A percentile compares a stretch with the other conserved stretches of the same genome.
These are phyloP conservation scores for Pseudozyma flocculosa DNA, from an alignment of 1,284 basidiomycete genomes.

Conservation along the genomic window DNA sequence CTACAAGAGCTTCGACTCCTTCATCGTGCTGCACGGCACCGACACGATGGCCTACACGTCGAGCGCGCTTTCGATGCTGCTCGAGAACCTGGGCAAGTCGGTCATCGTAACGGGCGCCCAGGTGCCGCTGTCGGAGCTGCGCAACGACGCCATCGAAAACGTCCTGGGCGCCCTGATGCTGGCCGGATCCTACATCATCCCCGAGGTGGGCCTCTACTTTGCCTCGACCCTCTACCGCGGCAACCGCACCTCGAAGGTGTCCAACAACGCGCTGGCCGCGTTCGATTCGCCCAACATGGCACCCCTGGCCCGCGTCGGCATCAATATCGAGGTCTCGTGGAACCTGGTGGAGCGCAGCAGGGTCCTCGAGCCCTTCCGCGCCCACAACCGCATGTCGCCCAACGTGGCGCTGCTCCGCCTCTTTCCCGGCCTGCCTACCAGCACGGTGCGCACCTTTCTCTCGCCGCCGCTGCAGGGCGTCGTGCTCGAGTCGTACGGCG, in stretches of 20 bases:
- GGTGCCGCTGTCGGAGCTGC: constrained; percentile 81
- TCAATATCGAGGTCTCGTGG: constrained; percentile 67
- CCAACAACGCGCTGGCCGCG: constrained; percentile 80
- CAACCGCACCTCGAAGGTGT: constrained; percentile 74
- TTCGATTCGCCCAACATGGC: constrained; percentile 83
- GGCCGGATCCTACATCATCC: constrained; percentile 85
- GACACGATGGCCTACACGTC: constrained; percentile 64
- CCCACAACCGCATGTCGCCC: constrained; percentile 65
- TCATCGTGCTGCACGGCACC: constrained; percentile 80
- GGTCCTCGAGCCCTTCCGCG: constrained; percentile 72
- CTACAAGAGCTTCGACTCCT: constrained; percentile 79
- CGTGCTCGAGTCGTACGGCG: constrained; percentile 84
- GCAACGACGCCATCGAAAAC: constrained; percentile 70
- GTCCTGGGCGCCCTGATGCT: constrained; percentile 78
- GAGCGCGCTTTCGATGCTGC: constrained; percentile 67
- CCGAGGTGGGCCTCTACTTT: constrained; percentile 77
- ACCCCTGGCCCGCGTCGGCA: constrained; percentile 80
- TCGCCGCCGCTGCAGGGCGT: constrained; percentile 60
- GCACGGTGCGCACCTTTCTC: constrained; percentile 48
- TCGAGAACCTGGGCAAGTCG: constrained; percentile 87
- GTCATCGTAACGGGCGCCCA: constrained; percentile 86
- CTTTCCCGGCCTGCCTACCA: constrained; percentile 73
- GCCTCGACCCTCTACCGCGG: constrained; percentile 83
- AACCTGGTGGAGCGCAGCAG: constrained; percentile 68
- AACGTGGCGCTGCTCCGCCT: constrained; percentile 63